These are phyloP conservation scores for Leccinum pallidistipes DNA, from an alignment of 1,284 basidiomycete genomes.

Conservation along the genomic window DNA sequence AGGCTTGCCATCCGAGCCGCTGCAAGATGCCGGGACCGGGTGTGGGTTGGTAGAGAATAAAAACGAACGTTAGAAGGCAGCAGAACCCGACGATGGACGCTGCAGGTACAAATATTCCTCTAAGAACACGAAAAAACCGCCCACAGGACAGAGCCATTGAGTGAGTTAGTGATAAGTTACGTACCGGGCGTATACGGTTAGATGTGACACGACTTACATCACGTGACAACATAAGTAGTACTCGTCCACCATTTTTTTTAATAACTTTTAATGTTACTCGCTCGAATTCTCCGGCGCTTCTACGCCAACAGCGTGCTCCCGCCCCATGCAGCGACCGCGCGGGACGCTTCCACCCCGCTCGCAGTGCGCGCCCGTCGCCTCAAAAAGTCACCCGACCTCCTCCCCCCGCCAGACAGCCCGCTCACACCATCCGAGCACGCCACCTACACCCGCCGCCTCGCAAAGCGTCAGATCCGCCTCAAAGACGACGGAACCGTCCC, in stretches of 20 bases:
- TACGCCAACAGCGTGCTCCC: conserved; percentile 47
- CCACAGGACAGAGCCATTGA: conserved; percentile 26
- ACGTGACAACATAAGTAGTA: too few relatives aligned
- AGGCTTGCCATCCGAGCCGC: conserved; percentile 88
- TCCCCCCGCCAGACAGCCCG: conserved; percentile 47
- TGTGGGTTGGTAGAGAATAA: conserved; percentile 74
- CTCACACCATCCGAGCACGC: conserved; percentile 63
- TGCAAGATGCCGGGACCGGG: conserved; percentile 70
- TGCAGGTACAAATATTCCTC: conserved; percentile 55
- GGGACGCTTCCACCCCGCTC: conserved; percentile 66
- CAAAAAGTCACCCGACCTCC: conserved; percentile 43
- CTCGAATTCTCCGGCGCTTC: conserved; percentile 39
- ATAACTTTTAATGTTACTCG: neutral
- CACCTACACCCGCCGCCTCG: conserved; percentile 56
- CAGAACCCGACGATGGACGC: conserved; percentile 65
- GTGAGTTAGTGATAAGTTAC: neutral
- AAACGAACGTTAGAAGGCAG: conserved; percentile 69
- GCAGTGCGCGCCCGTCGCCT: conserved; percentile 70
- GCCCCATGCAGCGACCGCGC: conserved; percentile 51
- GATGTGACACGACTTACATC: too few relatives aligned
- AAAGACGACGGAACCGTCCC: conserved; percentile 39
- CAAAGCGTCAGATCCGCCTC: conserved; percentile 49
- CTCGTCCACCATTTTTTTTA: too few relatives aligned
- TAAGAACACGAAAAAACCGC: conserved; percentile 43
- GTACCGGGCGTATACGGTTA: conserved; percentile 6